A percentile compares a stretch with the other conserved stretches of the same genome.
These are phyloP conservation scores for Nelumbo lutea DNA, from an alignment of 164 flowering plant genomes.

Conservation along the genomic window DNA sequence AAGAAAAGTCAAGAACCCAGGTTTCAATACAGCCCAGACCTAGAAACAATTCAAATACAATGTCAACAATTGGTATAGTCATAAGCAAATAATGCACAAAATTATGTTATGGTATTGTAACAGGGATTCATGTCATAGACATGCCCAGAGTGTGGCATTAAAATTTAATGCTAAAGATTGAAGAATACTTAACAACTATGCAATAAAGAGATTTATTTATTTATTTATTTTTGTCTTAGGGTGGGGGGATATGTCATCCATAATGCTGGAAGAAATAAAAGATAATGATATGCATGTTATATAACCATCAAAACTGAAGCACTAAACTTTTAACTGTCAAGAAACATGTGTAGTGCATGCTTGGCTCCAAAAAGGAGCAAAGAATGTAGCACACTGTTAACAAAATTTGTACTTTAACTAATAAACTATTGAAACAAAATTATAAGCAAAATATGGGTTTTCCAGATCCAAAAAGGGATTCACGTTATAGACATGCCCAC, in stretches of 20 bases:
- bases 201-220: too few relatives aligned
- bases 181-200: not conserved
- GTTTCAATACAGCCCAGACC: conserved; percentile 99
- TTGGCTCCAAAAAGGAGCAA: too few relatives aligned
- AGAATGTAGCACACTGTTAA: too few relatives aligned
- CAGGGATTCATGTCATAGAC: not conserved
- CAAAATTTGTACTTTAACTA: too few relatives aligned
- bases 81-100: not conserved
- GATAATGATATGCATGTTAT: not conserved
- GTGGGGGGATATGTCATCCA: not conserved
- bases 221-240: too few relatives aligned
- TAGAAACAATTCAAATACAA: conserved; percentile 25
- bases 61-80: not conserved
- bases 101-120: not conserved
- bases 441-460: too few relatives aligned
- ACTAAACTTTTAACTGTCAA: not conserved
- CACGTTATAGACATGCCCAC: not conserved
- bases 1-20: conserved; percentile 90
- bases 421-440: too few relatives aligned
- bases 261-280: not conserved
- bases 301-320: not conserved
- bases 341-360: conserved; percentile 2
- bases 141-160: not conserved
- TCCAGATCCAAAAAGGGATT: not conserved
- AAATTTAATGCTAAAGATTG: not conserved